Evolutionary conservation across 202 grass and related monocot genomes (phyloP), one percentile per base, ranked within the genome.

Genomic region (Carex arenaria): DNA sequence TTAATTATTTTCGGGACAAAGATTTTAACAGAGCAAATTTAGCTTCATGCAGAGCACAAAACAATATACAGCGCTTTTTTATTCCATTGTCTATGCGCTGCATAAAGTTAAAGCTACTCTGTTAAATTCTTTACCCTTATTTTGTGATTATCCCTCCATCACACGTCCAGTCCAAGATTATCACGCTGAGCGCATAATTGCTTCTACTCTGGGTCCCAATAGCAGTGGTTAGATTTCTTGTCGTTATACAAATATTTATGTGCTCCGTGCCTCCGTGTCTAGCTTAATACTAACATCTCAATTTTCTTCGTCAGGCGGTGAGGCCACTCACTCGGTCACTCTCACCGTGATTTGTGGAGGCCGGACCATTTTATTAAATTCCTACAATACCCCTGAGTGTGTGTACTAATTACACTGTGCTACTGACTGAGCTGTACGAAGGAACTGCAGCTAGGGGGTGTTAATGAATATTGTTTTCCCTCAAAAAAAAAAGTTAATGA

Each of bases 371-470:
- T 6, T 32, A 7, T 17, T 7, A 28, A 57, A 78, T 51, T 78
- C 26, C 49, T 2, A 14, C 31, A 56, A 56, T 77, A 77, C 10
- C 73, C 73, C 54, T 60, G 5, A 1, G 10, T 51, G 0, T 32
- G 10, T 4, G 45, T 34, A 59, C 23, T 78, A 78, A 78, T 60
- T 54, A 78, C 51, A 78, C 73, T 38, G 4, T 1, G 26, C 53
- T 30, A 61, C 76, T 43, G 3, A 62, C 34, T 80, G 59, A 80
- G 57, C 59, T 80, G 78, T 62, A 80, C 57, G 78, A 57, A 8
- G 6, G 5, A 60, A 78, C n/a, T 18, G 52, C 54, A n/a, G n/a
- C n/a, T n/a, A n/a, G n/a, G n/a, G n/a, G n/a, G n/a, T n/a, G n/a
- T n/a, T n/a, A n/a, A n/a, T n/a, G n/a, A n/a, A n/a, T n/a, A n/a